Base-by-base conservation (phyloP, 371 early-diverging fungal genomes). In the Vairimorpha ceranae region DNA sequence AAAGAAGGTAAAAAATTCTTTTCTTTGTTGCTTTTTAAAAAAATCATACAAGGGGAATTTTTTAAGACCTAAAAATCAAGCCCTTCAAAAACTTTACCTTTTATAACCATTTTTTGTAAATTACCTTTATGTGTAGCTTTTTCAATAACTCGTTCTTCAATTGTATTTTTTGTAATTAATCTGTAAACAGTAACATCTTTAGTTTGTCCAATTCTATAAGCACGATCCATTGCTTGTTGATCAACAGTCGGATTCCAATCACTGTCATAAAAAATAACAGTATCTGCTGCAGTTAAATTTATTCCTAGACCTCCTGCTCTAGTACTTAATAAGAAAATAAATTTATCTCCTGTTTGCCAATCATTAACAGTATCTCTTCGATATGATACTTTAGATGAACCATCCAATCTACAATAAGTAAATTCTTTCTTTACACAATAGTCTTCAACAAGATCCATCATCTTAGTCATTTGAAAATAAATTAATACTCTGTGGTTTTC, bases 391-490 rank as follows among this genome's bases (percentile, higher is more conserved):
- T 93, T 92, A 12, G 92, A 91, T 25, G 89, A 88, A 27, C 99
- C 99, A 82, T 98, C 98, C 30, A 99, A 83, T 27, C 97, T 88
- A 74, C 97, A 84, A 80, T 90, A 92, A 7, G 64, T 70, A 58
- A 80, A 82, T 32, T 81, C 75, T 46, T 74, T 77, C 17, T 67
- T 74, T 33, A 72, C 77, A 27, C 83, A 70, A 70, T 83, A 83
- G 27, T 84, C 80, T 61, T 93, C 95, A 85, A 96, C 88, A 67
- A 98, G 70, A 78, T 95, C 95, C 75, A 96, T 92, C 93, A 94
- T 93, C 78, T 86, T 86, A 8, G 96, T 94, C 97, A 98, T 96
- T 82, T 98, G 97, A 88, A 95, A 96, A 77, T 94, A 93, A 33
- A 97, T 86, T 74, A 99, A 82, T 2, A 93, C 91, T 64, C 93